phyloP scores from a whole-genome alignment of 202 grass and related monocot species.

The Zoysia matrella region DNA sequence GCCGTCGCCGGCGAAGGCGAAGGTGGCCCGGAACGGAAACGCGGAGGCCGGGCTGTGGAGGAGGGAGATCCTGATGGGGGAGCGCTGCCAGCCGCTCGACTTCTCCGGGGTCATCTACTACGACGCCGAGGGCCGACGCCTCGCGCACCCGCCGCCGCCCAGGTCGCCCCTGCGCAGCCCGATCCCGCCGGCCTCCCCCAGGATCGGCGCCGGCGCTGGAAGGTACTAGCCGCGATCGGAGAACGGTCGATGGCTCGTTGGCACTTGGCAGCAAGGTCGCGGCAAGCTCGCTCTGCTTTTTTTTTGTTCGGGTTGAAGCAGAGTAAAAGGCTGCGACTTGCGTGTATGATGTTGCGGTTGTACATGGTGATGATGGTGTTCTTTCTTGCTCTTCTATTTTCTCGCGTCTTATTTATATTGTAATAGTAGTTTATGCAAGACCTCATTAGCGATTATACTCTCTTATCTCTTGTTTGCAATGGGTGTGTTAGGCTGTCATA shows the following conservation, averaged over 20 bases:
- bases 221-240: background rate
- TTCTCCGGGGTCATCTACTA: constrained; percentile 86
- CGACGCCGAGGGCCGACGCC: constrained; percentile 59
- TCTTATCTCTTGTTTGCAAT: too few relatives aligned
- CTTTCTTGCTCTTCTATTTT: background rate
- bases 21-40: background rate
- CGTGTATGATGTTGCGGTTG: background rate
- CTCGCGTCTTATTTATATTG: background rate
- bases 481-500: too few relatives aligned
- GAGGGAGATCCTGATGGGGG: constrained; percentile 74
- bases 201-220: constrained; percentile 17
- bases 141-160: constrained; percentile 48
- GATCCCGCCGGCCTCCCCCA: constrained; percentile 24
- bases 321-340: background rate
- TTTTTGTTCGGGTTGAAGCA: background rate
- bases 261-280: background rate
- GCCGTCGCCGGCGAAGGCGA: background rate
- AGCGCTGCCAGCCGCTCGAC: constrained; percentile 76
- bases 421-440: constrained; percentile 31
- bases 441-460: background rate
- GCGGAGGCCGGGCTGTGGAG: constrained; percentile 53
- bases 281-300: constrained; percentile 36
- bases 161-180: constrained; percentile 71
- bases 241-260: background rate
- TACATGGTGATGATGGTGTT: constrained; percentile 14